These are phyloP conservation scores for Lactarius deliciosus DNA, from an alignment of 768 basidiomycete genomes.

Conservation along the genomic window DNA sequence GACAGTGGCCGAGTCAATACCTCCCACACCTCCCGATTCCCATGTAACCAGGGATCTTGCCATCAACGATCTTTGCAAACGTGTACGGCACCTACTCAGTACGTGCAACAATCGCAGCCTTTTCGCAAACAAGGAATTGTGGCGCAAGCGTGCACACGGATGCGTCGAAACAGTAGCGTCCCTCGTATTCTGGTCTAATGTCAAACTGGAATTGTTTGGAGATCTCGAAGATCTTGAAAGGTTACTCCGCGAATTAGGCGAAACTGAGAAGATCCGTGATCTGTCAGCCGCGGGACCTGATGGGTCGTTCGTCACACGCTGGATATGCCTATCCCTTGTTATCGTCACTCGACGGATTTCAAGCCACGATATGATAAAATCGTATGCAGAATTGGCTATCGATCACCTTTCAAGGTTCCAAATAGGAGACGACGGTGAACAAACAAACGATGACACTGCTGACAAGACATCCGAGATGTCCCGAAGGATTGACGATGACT, in stretches of 20 bases:
- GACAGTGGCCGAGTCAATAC: conserved; percentile 1
- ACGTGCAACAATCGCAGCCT: too few relatives aligned
- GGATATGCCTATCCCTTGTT: background rate
- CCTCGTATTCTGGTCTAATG: too few relatives aligned
- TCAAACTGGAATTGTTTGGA: conserved; percentile 6
- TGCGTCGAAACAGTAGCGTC: too few relatives aligned
- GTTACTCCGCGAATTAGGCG: conserved; percentile 3
- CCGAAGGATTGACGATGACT: too few relatives aligned
- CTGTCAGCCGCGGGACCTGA: conserved; percentile 1
- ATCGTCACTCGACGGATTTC: background rate
- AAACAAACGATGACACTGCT: background rate
- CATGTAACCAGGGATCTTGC: too few relatives aligned
- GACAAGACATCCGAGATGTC: too few relatives aligned
- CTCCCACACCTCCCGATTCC: background rate
- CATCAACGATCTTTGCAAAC: too few relatives aligned
- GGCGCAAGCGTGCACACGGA: too few relatives aligned
- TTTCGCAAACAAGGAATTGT: too few relatives aligned
- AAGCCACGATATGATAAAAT: background rate
- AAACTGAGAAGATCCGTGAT: conserved; percentile 1
- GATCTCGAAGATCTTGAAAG: conserved; percentile 1
- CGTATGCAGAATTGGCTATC: background rate
- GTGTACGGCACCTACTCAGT: too few relatives aligned
- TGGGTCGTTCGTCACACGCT: conserved; percentile 9
- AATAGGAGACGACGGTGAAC: background rate
- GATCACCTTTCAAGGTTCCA: background rate